These are phyloP conservation scores for Candida saitoana DNA, from an alignment of 805 yeast species.

Conservation along the genomic window DNA sequence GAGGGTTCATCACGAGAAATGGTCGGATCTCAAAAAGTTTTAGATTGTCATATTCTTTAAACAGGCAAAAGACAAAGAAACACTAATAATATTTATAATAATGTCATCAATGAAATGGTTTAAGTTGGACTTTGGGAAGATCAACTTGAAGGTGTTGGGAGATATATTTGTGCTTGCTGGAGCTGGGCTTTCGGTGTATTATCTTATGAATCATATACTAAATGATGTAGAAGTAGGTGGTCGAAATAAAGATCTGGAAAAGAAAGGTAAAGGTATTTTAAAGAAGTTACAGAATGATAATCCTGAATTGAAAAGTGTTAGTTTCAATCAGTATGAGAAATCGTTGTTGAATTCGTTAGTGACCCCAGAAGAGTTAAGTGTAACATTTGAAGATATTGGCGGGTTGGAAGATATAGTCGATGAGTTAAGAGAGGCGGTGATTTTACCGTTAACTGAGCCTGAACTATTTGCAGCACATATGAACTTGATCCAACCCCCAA, in stretches of 20 bases:
- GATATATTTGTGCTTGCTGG: slow-evolving; percentile 44
- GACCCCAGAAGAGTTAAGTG: slow-evolving; percentile 77
- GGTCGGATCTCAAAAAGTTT: not conserved
- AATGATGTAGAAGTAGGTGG: slow-evolving; percentile 32
- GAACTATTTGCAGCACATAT: slow-evolving; percentile 69
- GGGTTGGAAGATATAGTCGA: slow-evolving; percentile 80
- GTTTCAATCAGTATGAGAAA: slow-evolving; percentile 70
- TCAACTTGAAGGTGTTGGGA: slow-evolving; percentile 39
- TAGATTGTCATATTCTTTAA: not conserved
- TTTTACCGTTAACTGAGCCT: slow-evolving; percentile 77
- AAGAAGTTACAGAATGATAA: slow-evolving; percentile 40
- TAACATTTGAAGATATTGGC: slow-evolving; percentile 79
- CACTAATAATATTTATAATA: no score
- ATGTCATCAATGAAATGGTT: slow-evolving; percentile 24
- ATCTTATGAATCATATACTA: slow-evolving; percentile 44
- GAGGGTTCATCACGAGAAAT: not conserved
- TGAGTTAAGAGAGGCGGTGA: slow-evolving; percentile 82
- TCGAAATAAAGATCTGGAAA: slow-evolving; percentile 58
- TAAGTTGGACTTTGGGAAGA: slow-evolving; percentile 28
- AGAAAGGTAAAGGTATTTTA: slow-evolving; percentile 47
- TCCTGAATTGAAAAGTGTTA: slow-evolving; percentile 53
- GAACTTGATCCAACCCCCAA: slow-evolving; percentile 77
- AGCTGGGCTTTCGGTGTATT: slow-evolving; percentile 69
- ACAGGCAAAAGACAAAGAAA: not conserved
- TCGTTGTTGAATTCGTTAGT: slow-evolving; percentile 74